These are phyloP conservation scores for Auriscalpium orientale DNA, from an alignment of 768 basidiomycete genomes.

Conservation along the genomic window DNA sequence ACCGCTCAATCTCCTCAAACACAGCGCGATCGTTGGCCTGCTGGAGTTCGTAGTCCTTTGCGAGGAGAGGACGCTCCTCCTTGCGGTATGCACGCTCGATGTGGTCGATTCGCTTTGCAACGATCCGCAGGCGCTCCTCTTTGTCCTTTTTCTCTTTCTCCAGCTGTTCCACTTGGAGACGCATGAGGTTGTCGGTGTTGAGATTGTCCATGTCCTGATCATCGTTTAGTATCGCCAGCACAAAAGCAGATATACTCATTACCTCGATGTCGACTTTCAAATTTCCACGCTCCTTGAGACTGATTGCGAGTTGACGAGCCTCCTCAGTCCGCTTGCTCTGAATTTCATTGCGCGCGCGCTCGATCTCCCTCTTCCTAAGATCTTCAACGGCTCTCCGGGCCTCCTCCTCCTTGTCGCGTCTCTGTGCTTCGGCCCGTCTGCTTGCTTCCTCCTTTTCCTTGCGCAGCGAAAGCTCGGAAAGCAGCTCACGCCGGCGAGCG, in stretches of 20 bases:
- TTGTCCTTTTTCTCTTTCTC: slow-evolving; percentile 95
- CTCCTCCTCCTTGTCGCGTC: slow-evolving; percentile 67
- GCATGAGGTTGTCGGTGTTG: slow-evolving; percentile 81
- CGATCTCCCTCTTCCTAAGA: slow-evolving; percentile 52
- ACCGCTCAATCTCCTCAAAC: slow-evolving; percentile 53
- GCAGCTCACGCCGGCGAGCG: slow-evolving; percentile 75
- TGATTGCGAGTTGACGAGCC: slow-evolving; percentile 82
- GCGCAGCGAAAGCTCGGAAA: slow-evolving; percentile 75
- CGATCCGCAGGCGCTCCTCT: slow-evolving; percentile 71
- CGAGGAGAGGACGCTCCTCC: slow-evolving; percentile 82
- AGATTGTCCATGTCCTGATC: slow-evolving; percentile 70
- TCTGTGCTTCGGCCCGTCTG: slow-evolving; percentile 58
- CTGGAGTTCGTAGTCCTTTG: slow-evolving; percentile 80
- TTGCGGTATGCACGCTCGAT: slow-evolving; percentile 91
- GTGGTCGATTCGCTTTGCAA: slow-evolving; percentile 89
- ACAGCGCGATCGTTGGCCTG: slow-evolving; percentile 68
- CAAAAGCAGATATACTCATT: slow-evolving; percentile 16
- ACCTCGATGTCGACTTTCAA: slow-evolving; percentile 67
- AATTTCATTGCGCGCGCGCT: slow-evolving; percentile 61
- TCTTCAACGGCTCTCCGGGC: slow-evolving; percentile 56
- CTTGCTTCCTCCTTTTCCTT: slow-evolving; percentile 87
- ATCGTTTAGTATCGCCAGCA: background rate
- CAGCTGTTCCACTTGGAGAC: slow-evolving; percentile 87
- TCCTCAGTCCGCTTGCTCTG: slow-evolving; percentile 75
- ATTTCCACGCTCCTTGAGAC: slow-evolving; percentile 71